These are phyloP conservation scores for Volutella citrinella DNA, from an alignment of 2,329 filamentous ascomycete genomes.

Conservation along the genomic window DNA sequence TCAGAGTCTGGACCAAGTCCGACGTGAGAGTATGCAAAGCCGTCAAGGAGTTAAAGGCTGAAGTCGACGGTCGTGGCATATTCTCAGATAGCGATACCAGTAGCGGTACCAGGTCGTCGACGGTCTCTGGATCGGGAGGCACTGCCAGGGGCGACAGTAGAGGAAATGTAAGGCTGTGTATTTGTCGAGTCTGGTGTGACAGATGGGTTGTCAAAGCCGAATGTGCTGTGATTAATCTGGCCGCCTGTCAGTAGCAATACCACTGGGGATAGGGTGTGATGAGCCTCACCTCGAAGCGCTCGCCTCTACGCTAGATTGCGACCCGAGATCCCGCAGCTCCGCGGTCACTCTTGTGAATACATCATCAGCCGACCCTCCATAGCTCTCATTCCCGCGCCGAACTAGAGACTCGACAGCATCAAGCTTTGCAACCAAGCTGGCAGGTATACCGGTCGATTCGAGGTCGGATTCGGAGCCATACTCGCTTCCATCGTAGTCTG, in stretches of 20 bases:
- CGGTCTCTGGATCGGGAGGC: constrained; percentile 59
- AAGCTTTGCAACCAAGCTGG: constrained; percentile 65
- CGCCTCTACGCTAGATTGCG: constrained; percentile 69
- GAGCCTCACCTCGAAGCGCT: constrained; percentile 65
- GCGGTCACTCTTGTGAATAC: constrained; percentile 69
- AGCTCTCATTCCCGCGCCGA: constrained; percentile 62
- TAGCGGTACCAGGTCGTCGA: constrained; percentile 68
- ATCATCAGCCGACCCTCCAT: constrained; percentile 61
- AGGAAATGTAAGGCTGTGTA: constrained; percentile 70
- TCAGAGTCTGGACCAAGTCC: constrained; percentile 75
- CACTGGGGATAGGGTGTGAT: too few relatives aligned
- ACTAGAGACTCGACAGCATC: constrained; percentile 70
- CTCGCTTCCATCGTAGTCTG: constrained; percentile 70
- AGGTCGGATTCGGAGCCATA: constrained; percentile 72
- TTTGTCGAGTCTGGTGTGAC: constrained; percentile 69
- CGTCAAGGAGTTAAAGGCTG: constrained; percentile 63
- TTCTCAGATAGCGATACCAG: constrained; percentile 62
- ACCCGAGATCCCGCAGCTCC: constrained; percentile 67
- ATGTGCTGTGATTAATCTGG: constrained; percentile 71
- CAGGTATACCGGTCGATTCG: constrained; percentile 65
- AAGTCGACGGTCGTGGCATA: constrained; percentile 63
- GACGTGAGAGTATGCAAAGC: constrained; percentile 68
- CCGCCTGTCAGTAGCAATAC: too few relatives aligned
- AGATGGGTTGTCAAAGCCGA: constrained; percentile 73
- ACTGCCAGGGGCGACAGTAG: constrained; percentile 67